These are phyloP conservation scores for Geranomyces michiganensis DNA, from an alignment of 192 early-diverging fungal species.

Conservation along the genomic window DNA sequence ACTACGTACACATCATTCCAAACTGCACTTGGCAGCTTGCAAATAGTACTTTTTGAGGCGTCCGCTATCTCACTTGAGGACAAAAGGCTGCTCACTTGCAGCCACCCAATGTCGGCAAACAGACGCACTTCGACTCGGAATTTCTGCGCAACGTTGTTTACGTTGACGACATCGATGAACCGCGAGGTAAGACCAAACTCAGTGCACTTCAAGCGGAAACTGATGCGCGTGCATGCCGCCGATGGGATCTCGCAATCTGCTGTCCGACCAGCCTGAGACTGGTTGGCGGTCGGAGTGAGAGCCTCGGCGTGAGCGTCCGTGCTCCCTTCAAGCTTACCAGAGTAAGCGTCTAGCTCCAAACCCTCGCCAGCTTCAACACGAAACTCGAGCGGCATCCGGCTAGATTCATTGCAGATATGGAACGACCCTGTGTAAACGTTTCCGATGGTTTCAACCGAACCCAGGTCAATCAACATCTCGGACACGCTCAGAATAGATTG, in stretches of 20 bases:
- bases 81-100: slow-evolving; percentile 19
- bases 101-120: slow-evolving; percentile 65
- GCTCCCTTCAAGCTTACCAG: slow-evolving; percentile 22
- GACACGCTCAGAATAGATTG: slow-evolving; percentile 74
- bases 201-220: slow-evolving; percentile 58
- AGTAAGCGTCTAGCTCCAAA: slow-evolving; percentile 18
- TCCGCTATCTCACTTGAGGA: not conserved
- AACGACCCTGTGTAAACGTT: slow-evolving; percentile 64
- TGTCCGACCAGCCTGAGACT: not conserved
- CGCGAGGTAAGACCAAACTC: slow-evolving; percentile 66
- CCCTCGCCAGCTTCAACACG: not conserved
- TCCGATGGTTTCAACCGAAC: slow-evolving; percentile 51
- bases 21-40: not conserved
- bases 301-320: not conserved
- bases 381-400: slow-evolving; percentile 70
- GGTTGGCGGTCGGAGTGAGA: not conserved
- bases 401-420: slow-evolving; percentile 69
- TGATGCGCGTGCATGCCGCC: slow-evolving; percentile 40
- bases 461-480: slow-evolving; percentile 68
- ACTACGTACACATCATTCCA: slow-evolving; percentile 29
- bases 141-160: slow-evolving; percentile 67
- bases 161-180: slow-evolving; percentile 67
- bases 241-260: slow-evolving; percentile 1
- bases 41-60: not conserved
- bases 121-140: slow-evolving; percentile 67